Evolutionary conservation across 2,329 filamentous ascomycete genomes (phyloP).

Genomic region (Aureobasidium uvarum): DNA sequence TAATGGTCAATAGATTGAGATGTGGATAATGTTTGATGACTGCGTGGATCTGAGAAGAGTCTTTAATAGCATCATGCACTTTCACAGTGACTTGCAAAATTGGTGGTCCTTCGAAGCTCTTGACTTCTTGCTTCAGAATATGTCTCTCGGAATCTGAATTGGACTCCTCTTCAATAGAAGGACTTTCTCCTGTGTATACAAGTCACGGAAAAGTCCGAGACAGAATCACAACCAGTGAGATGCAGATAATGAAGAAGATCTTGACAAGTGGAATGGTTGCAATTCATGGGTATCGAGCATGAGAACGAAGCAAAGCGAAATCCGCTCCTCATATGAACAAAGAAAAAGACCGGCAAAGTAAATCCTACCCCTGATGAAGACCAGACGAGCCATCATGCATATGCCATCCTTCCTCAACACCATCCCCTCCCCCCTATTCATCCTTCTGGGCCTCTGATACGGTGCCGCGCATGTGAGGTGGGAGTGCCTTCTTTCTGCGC

Average conservation of each 20-base stretch:
- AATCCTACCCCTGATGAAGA: neutral
- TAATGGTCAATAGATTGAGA: neutral
- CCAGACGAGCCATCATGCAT: neutral
- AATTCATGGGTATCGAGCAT: neutral
- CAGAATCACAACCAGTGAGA: neutral
- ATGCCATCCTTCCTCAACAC: neutral
- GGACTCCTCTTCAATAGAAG: too few species aligned
- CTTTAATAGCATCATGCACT: neutral
- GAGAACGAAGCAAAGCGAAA: neutral
- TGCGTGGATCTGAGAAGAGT: neutral
- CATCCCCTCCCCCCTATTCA: neutral
- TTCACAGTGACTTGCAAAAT: neutral
- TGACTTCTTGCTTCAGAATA: too few species aligned
- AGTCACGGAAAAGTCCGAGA: neutral
- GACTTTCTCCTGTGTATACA: too few species aligned
- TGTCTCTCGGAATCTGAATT: too few species aligned
- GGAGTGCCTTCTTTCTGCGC: neutral
- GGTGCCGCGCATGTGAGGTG: slow-evolving; percentile 3
- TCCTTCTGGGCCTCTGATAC: neutral
- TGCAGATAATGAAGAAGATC: neutral
- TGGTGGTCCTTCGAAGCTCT: too few species aligned
- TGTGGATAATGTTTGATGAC: neutral
- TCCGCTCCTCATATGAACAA: neutral
- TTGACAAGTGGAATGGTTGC: too few species aligned
- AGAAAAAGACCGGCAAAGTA: neutral